Percentiles rank a stretch among this genome's conserved stretches.
These are phyloP conservation scores for Xanthoconium purpureum DNA, from an alignment of 768 basidiomycete species.

Conservation along the genomic window DNA sequence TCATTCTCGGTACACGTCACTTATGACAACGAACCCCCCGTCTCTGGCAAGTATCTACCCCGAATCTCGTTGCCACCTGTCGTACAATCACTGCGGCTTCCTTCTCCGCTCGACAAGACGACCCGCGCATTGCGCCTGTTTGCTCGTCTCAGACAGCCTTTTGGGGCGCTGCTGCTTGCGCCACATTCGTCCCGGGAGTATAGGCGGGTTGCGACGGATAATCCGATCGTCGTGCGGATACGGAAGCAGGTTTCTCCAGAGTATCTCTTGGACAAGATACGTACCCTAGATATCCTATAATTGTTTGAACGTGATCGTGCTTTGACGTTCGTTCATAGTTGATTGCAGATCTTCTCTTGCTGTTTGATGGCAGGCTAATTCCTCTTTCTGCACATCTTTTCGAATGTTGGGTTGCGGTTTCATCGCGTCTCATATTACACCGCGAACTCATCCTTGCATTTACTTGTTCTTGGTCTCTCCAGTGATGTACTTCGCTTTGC, in stretches of 20 bases:
- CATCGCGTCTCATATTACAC: no score
- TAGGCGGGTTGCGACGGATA: conserved; percentile 17
- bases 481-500: no score
- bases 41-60: not conserved
- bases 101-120: conserved; percentile 13
- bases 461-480: no score
- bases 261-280: conserved; percentile 12
- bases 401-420: no score
- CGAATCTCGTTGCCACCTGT: not conserved
- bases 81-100: not conserved
- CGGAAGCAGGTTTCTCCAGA: conserved; percentile 6
- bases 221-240: conserved; percentile 13
- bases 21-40: not conserved
- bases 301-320: no score
- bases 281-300: conserved; percentile 15
- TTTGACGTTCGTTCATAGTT: no score
- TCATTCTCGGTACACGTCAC: not conserved
- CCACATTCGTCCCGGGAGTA: conserved; percentile 10
- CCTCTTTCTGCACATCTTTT: no score
- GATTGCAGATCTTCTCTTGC: no score
- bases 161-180: conserved; percentile 15
- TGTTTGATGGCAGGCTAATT: no score
- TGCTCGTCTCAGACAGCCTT: no score
- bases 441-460: no score
- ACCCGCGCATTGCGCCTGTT: conserved; percentile 15